Conservation (phyloP, 192 early-diverging fungal species). For the Dispira parvispora region DNA sequence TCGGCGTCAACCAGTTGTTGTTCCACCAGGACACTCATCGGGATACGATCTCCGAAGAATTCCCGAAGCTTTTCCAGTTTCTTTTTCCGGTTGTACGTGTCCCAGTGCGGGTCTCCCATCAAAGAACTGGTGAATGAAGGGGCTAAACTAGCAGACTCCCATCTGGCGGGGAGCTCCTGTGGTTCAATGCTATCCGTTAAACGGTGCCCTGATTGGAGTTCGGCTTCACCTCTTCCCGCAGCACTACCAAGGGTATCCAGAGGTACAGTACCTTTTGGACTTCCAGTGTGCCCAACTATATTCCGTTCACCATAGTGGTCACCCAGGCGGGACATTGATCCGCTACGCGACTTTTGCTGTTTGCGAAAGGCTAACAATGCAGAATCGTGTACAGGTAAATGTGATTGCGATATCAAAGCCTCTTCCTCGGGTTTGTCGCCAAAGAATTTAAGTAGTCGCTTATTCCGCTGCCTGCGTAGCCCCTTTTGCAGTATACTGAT, state of each 20-base stretch:
- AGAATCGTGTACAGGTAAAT: conserved; percentile 1
- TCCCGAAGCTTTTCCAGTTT: conserved; percentile 30
- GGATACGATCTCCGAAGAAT: conserved; percentile 28
- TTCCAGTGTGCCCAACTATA: too few species aligned
- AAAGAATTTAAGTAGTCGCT: conserved; percentile 53
- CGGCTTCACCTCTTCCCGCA: too few species aligned
- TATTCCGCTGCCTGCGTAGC: conserved; percentile 37
- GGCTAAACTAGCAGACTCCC: too few species aligned
- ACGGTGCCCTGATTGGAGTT: too few species aligned
- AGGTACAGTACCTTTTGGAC: too few species aligned
- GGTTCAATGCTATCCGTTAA: too few species aligned
- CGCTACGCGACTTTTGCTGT: conserved; percentile 3
- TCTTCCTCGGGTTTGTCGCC: conserved; percentile 39
- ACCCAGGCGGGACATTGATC: background rate
- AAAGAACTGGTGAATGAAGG: background rate
- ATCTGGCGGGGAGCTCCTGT: too few species aligned
- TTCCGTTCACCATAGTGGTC: background rate
- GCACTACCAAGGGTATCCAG: too few species aligned
- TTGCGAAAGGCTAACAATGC: background rate
- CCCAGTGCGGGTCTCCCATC: conserved; percentile 4
- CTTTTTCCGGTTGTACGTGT: conserved; percentile 17
- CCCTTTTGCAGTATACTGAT: conserved; percentile 35
- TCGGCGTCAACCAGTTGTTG: background rate
- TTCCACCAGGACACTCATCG: background rate
- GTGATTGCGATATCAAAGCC: conserved; percentile 30